phyloP scores from a whole-genome alignment of 2,329 filamentous ascomycete genomes.

The Albifimbria verrucaria region DNA sequence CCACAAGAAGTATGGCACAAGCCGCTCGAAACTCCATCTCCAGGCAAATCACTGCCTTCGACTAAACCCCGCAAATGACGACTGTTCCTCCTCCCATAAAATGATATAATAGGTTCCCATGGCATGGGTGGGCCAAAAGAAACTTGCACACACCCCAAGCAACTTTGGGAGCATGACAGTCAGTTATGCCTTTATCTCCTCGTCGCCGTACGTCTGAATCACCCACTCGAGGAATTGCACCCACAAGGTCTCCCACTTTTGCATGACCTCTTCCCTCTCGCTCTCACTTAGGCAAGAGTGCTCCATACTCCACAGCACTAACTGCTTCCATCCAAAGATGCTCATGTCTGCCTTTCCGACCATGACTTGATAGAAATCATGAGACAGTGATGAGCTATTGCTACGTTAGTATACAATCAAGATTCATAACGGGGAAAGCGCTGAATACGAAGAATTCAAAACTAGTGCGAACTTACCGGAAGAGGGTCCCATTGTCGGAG shows the following conservation, averaged over 20 bases:
- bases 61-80: no score
- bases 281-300: constrained; percentile 51
- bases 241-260: constrained; percentile 56
- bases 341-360: constrained; percentile 65
- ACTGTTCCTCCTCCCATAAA: no score
- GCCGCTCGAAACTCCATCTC: no score
- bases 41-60: no score
- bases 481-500: constrained; percentile 72
- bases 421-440: background rate
- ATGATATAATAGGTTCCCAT: no score
- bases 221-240: constrained; percentile 53
- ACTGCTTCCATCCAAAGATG: constrained; percentile 68
- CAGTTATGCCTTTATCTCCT: background rate
- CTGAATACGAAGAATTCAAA: no score
- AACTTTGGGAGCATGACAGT: background rate
- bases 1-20: no score
- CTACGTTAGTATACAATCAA: background rate
- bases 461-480: constrained; percentile 50
- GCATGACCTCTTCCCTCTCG: constrained; percentile 33
- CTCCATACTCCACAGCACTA: constrained; percentile 59
- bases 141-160: no score
- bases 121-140: no score
- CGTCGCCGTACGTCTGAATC: constrained; percentile 35
- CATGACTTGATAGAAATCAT: constrained; percentile 77
- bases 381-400: constrained; percentile 63